Evolutionary conservation across 192 early-diverging fungal genomes (phyloP).

Genomic region (Mortierella antarctica): DNA sequence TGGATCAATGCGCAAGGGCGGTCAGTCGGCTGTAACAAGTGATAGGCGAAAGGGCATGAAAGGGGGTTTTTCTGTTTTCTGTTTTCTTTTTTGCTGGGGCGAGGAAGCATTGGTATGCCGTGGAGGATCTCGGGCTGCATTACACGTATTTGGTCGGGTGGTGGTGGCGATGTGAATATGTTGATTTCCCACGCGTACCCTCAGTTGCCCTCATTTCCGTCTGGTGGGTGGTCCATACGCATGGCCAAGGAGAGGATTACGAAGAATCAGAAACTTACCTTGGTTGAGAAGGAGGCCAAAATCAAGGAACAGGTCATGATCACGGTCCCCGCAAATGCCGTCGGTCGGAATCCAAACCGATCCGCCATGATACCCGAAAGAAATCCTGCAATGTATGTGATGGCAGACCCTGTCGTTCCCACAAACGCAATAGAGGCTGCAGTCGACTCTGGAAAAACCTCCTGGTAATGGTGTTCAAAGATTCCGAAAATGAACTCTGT

Average conservation of each 20-base stretch:
- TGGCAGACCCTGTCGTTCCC: constrained; percentile 36
- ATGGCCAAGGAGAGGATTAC: no score
- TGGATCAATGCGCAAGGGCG: neutral
- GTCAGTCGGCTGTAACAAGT: neutral
- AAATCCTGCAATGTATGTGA: constrained; percentile 48
- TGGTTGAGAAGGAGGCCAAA: constrained; percentile 56
- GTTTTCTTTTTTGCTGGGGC: no score
- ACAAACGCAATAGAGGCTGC: constrained; percentile 39
- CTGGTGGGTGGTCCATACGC: no score
- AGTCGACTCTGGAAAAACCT: constrained; percentile 23
- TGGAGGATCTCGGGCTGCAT: neutral
- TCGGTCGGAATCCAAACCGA: constrained; percentile 61
- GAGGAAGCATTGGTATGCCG: neutral
- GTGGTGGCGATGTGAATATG: neutral
- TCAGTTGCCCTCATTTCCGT: no score
- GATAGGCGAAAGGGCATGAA: neutral
- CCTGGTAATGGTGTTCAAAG: constrained; percentile 38
- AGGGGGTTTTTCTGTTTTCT: neutral
- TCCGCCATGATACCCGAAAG: constrained; percentile 40
- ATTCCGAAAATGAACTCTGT: constrained; percentile 45
- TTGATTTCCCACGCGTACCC: no score
- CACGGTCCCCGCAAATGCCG: constrained; percentile 58
- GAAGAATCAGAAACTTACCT: constrained; percentile 17
- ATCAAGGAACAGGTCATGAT: constrained; percentile 53
- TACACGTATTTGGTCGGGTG: neutral